Base-by-base conservation (phyloP, 2,329 filamentous ascomycete species). In the Verticillium albo-atrum region DNA sequence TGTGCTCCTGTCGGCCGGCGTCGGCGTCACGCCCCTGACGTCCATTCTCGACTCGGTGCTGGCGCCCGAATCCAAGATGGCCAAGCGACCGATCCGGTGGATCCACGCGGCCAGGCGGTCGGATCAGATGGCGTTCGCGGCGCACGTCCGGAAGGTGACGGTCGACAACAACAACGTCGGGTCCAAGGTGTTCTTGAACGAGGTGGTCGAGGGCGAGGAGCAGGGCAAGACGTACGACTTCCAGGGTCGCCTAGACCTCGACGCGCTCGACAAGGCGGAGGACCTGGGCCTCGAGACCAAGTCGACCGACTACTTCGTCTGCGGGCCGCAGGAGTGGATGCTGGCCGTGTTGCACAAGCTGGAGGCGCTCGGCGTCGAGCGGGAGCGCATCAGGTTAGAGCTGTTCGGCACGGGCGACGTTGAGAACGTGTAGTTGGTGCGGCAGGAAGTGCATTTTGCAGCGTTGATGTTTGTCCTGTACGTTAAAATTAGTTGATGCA, bases 291-390 rank as follows among this genome's bases (percentile, higher is more conserved):
- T 87, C 1, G 74, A 77, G 23, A 76, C 88, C 65, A 55, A 72
- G 1, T 73, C 73, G 51, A 79, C 90, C 0, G 77, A 86, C 67
- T 93, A 92, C 71, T 92, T 84, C 66, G 75, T 91, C 57, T 93
- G 90, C 68, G 90, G 90, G 0, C 89, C 90, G 0, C 79, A 81
- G 61, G 69, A 71, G 7, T 93, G 92, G 77, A 93, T 93, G 90
- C 66, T 79, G 10, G 82, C 84, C 37, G 75, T 83, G 25, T 76
- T 83, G 63, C 71, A 73, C 7, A 79, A 76, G 64, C 75, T 92
- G 59, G 73, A 79, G 65, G 74, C 67, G 3, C 72, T 77, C 58
- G 88, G 87, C 0, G 87, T 92, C 1, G 72, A 76, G 1, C 71
- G 73, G n/a, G 79, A 79, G 30, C 82, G 84, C 64, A 80, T 90